Conservation (phyloP, 768 basidiomycete species). For the Suillus clintonianus region DNA sequence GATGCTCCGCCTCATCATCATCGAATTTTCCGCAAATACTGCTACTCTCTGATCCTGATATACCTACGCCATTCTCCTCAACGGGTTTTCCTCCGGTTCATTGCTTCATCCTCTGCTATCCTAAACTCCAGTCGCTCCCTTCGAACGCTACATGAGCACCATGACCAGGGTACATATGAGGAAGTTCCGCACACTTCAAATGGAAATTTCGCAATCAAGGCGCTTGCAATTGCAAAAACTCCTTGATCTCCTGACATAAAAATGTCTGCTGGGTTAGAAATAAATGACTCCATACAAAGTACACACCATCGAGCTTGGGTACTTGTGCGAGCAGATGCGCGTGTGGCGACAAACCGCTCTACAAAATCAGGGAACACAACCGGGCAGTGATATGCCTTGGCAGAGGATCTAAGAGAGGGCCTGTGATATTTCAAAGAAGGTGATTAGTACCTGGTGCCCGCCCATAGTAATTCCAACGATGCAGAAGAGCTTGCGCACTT, state of each 20-base stretch:
- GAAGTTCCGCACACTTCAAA: too few relatives aligned
- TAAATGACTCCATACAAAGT: not conserved
- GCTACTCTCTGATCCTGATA: too few relatives aligned
- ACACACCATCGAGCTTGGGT: slow-evolving; percentile 55
- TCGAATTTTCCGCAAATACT: too few relatives aligned
- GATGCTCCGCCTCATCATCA: too few relatives aligned
- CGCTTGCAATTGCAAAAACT: slow-evolving; percentile 46
- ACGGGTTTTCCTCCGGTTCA: too few relatives aligned
- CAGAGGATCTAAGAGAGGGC: slow-evolving; percentile 13
- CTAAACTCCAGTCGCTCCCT: too few relatives aligned
- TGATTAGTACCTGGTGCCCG: slow-evolving; percentile 45
- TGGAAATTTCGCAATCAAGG: not conserved
- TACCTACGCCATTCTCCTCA: too few relatives aligned
- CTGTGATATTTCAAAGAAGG: slow-evolving; percentile 14
- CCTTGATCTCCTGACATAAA: slow-evolving; percentile 44
- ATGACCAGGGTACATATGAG: too few relatives aligned
- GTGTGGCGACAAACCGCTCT: slow-evolving; percentile 45
- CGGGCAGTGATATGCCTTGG: slow-evolving; percentile 56
- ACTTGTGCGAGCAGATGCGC: slow-evolving; percentile 57
- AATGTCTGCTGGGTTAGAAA: slow-evolving; percentile 35
- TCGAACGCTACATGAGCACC: too few relatives aligned
- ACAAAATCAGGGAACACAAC: slow-evolving; percentile 59
- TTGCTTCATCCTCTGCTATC: too few relatives aligned
- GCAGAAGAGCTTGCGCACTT: slow-evolving; percentile 43
- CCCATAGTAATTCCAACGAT: slow-evolving; percentile 62